Evolutionary conservation across 2,329 filamentous ascomycete genomes (phyloP), one percentile per base, ranked within the genome.

Genomic region (Cryphonectria naterciae): DNA sequence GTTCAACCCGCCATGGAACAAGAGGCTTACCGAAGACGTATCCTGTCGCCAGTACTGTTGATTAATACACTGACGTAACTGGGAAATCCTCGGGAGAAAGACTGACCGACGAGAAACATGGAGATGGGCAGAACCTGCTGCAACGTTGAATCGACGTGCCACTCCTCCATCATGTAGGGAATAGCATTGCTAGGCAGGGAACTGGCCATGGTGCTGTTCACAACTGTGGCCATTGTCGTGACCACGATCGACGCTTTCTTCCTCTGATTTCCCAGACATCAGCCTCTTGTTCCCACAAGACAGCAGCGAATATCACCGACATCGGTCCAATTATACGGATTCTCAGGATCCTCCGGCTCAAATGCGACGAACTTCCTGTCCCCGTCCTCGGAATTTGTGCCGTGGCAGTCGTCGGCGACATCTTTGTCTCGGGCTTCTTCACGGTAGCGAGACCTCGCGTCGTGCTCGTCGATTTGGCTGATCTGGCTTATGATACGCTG

Each of bases 181-280:
- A 89, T 84, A 19, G 88, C 88, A 78, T 91, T 91, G 69, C 88
- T 88, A 1, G 91, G 89, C 6, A 93, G 82, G 0, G 89, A 84
- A 58, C 87, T 91, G 1, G 87, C 88, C 80, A 93, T 87, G 13
- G 91, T 92, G 37, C 86, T 89, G 78, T 93, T 93, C 77, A 92
- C 83, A 60, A 92, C 89, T 68, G 86, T 83, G 73, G 86, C 77
- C 80, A 89, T 88, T 1, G 86, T 85, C 0, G 87, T 83, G 37
- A 87, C 76, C 2, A 91, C 76, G 7, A 92, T 83, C 52, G 82
- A 80, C 1, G 80, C 74, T 76, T 92, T 92, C 75, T 84, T 88
- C 65, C 75, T 74, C 85, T 89, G n/a, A 11, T n/a, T 49, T 73
- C n/a, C 32, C 25, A 39, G 39, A 25, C 15, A 37, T 77, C 52